Evolutionary conservation across 2,329 filamentous ascomycete genomes (phyloP), one percentile per base, ranked within the genome.

Genomic region (Corniculantispora saksenae): DNA sequence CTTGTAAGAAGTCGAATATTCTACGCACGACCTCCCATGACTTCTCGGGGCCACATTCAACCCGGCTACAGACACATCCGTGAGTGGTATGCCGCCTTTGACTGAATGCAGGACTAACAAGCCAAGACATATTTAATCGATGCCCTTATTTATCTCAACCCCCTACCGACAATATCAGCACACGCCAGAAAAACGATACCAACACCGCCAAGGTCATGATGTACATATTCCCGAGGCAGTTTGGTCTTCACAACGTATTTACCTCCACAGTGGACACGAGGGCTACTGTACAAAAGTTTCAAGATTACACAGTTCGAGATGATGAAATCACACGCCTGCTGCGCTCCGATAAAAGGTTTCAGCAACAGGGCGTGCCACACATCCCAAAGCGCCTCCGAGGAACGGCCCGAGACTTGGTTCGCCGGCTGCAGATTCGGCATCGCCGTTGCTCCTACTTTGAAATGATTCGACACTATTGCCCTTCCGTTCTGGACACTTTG

Each of bases 151-250:
- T 43, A 13, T 35, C 58, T 6, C n/a, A 47, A 3, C 35, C 35
- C 7, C 21, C 17, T 5, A 10, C 6, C 32, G 32, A 32, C 5
- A 32, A 13, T 43, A 1, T 32, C 48, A 19, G 38, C 43, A 13
- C 56, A n/a, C n/a, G 2, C 4, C 35, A 67, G 25, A 59, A 63
- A 48, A 69, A 72, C 19, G 64, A 80, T 1, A 72, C 77, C 15
- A 84, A 90, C 67, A 91, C 88, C 0, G 73, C 88, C 13, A 91
- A 91, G 70, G 78, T 97, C 23, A 87, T 97, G 85, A 95, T 94
- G 82, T 94, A 98, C 76, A 89, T 99, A 1, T 99, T 99, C 70
- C 95, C 95, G 38, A 85, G 90, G 13, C 94, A 98, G 72, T 98
- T 97, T 72, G 87, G 87, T 17, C 80, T 99, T 3, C 93, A 97